Evolutionary conservation across 2,329 filamentous ascomycete species (phyloP), one percentile per base, ranked within the genome.

Genomic region (Phyllosticta citriasiana): DNA sequence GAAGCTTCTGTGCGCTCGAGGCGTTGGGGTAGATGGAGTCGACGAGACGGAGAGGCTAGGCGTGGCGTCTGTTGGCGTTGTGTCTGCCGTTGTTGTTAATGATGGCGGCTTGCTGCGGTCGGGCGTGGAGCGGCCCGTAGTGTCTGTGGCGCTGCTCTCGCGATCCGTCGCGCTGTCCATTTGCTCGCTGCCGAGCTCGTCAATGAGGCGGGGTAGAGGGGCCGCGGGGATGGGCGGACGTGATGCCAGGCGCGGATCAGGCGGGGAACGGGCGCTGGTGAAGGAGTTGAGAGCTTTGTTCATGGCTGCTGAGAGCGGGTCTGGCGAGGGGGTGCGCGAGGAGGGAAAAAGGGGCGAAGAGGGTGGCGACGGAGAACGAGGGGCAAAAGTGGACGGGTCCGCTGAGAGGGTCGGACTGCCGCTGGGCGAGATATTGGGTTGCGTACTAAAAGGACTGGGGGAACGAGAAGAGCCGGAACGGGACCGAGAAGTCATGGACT

Each of bases 221-320:
- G 16, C 53, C 2, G 19, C 16, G 16, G 53, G 53, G 53, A 55
- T 55, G 1, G 53, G 26, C 19, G 53, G 53, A 25, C 53, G 53
- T 16, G 27, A 19, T 6, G 26, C 26, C 8, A 55, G 33, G 14
- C 33, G 33, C 33, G 33, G 33, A 10, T 40, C 33, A 3, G 53
- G 16, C 4, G 2, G 53, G 25, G 14, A 10, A 4, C 26, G 14
- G 25, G 6, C 27, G 33, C n/a, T 33, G 14, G 24, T 22, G 55
- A 57, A 57, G 55, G 55, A 57, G 55, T 19, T 25, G 33, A 57
- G 33, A 3, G 55, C 47, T 27, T 51, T 57, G 9, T 16, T 3
- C 14, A 57, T 57, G 22, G 55, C 55, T 40, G 55, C 55, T 25
- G 35, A 51, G 19, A 57, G 35, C 24, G 55, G 55, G 55, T 57